A percentile compares a stretch with the other conserved stretches of the same genome.
Conservation (phyloP, 2,329 filamentous ascomycete species). For the Zopfia rhizophila region DNA sequence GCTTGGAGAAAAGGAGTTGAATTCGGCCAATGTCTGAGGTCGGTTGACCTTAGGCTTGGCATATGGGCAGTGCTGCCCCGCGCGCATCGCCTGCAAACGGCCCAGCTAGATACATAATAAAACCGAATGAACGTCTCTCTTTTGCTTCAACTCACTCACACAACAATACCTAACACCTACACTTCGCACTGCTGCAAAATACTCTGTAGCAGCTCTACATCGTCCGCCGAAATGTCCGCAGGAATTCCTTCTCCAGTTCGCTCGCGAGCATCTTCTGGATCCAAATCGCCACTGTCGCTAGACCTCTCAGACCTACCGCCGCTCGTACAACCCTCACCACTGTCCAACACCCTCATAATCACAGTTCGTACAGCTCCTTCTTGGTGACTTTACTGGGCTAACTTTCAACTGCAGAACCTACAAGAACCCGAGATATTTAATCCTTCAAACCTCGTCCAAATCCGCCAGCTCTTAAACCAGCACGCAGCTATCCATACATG, state of each 20-base stretch:
- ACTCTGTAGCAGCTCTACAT: slow-evolving; percentile 1
- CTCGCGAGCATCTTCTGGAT: slow-evolving; percentile 48
- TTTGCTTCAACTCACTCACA: slow-evolving; percentile 7
- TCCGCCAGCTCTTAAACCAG: slow-evolving; percentile 75
- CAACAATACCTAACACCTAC: slow-evolving; percentile 17
- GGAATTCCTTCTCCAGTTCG: slow-evolving; percentile 43
- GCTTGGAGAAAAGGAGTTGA: too few species aligned
- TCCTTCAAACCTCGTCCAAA: slow-evolving; percentile 76
- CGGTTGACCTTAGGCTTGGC: too few species aligned
- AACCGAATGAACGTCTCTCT: slow-evolving; percentile 5
- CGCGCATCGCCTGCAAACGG: too few species aligned
- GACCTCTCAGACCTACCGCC: slow-evolving; percentile 79
- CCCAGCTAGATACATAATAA: too few species aligned
- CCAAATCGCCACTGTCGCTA: slow-evolving; percentile 68
- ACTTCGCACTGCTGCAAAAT: slow-evolving; percentile 11
- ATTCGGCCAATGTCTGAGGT: too few species aligned
- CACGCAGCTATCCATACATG: slow-evolving; percentile 81
- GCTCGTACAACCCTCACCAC: slow-evolving; percentile 75
- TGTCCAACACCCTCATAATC: slow-evolving; percentile 85
- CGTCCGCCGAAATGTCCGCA: slow-evolving; percentile 40
- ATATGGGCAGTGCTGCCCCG: too few species aligned
- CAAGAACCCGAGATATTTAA: slow-evolving; percentile 78
- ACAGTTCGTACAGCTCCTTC: slow-evolving; percentile 59
- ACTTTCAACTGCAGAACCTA: slow-evolving; percentile 65
- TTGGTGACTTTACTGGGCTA: slow-evolving; percentile 13